A percentile compares a stretch with the other conserved stretches of the same genome.
These are phyloP conservation scores for Schizonepeta tenuifolia DNA, from an alignment of 257 asterid genomes.

Conservation along the genomic window DNA sequence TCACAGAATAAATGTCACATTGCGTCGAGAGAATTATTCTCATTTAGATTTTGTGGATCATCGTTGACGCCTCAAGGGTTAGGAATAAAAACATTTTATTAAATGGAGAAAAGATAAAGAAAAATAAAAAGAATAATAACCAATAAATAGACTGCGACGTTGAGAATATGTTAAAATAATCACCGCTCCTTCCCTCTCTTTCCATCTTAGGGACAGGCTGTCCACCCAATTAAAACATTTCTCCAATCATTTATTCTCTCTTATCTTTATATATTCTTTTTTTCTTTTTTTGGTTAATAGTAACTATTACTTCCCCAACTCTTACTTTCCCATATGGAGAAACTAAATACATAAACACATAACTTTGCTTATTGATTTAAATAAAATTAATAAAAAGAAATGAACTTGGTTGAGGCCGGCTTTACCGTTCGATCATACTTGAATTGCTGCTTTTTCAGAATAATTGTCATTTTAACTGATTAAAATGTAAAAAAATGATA, in stretches of 20 bases:
- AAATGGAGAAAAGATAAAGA: background rate
- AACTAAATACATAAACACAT: background rate
- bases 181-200: constrained; percentile 31
- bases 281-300: background rate
- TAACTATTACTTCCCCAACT: background rate
- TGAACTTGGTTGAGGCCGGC: too few relatives aligned
- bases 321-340: background rate
- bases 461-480: too few relatives aligned
- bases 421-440: too few relatives aligned
- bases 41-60: constrained; percentile 3
- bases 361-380: background rate
- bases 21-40: background rate
- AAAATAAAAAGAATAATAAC: background rate
- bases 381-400: background rate
- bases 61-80: background rate
- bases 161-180: constrained; percentile 27
- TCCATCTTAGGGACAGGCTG: constrained; percentile 28
- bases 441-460: too few relatives aligned
- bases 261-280: background rate
- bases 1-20: background rate
- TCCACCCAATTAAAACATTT: constrained; percentile 29
- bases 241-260: constrained; percentile 5
- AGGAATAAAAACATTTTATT: background rate
- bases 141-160: background rate
- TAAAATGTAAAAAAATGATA: too few relatives aligned